Evolutionary conservation across 345 rosid genomes (phyloP), one percentile per base, ranked within the genome.

Genomic region (Combretum micranthum): DNA sequence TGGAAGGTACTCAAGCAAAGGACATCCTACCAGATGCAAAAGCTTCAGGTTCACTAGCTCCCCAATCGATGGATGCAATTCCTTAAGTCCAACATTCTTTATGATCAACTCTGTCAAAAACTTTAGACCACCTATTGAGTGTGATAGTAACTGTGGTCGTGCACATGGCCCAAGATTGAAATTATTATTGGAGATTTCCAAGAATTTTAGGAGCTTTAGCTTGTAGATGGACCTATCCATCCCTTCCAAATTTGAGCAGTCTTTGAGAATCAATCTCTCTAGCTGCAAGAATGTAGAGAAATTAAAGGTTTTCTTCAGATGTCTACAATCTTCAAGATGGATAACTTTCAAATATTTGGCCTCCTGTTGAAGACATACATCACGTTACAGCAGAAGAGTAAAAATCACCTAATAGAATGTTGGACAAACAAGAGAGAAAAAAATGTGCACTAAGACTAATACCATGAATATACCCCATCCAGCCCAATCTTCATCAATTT

Each of bases 131-230:
- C 39, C 39, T 32, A 32, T 32, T 9, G 39, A 4, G 39, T 32
- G 10, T 4, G 39, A 7, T 32, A 32, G 39, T 32, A 32, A 32
- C 39, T 32, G 39, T 7, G 39, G 10, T 32, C 10, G 39, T 32
- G 39, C 39, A 32, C 39, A 32, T 32, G 7, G 9, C 9, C 39
- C 9, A 32, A 0, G 2, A 21, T 5, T 0, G 2, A 0, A n/a
- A 51, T 14, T 15, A 3, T 3, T 12, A 7, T 32, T 13, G 5
- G 15, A 6, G 10, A 51, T 20, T 22, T 51, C 54, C 20, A 51
- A 51, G 21, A 20, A 51, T 7, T 51, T 51, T 2, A 51, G 12
- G 54, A 11, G 11, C 0, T 32, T 17, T 12, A 21, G 6, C 18
- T 4, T 18, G 42, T 8, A 0, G 14, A 53, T 26, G 21, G 44